Evolutionary conservation across 2,329 filamentous ascomycete genomes (phyloP).

Genomic region (Aspergillus arachidicola): DNA sequence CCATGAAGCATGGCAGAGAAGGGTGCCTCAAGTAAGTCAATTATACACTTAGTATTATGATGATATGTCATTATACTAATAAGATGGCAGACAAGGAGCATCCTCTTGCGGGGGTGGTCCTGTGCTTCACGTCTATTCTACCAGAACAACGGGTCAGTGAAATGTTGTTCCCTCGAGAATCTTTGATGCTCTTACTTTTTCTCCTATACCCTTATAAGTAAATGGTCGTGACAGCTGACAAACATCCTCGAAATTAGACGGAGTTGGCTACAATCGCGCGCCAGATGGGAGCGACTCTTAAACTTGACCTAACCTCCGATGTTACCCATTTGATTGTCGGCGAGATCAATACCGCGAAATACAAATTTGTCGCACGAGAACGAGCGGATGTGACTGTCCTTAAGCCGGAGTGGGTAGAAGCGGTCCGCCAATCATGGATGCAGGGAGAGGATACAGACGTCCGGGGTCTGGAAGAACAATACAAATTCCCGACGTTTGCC

Average conservation of each 20-base stretch:
- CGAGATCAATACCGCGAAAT: slow-evolving; percentile 86
- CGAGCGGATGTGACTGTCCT: slow-evolving; percentile 84
- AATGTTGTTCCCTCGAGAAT: background rate
- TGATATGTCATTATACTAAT: slow-evolving; percentile 20
- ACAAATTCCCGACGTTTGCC: slow-evolving; percentile 47
- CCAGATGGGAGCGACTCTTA: slow-evolving; percentile 85
- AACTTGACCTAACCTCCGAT: slow-evolving; percentile 90
- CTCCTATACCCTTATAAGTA: background rate
- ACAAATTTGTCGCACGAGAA: slow-evolving; percentile 89
- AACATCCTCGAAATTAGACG: slow-evolving; percentile 29
- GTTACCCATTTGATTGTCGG: slow-evolving; percentile 94
- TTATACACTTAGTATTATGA: background rate
- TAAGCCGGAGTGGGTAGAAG: slow-evolving; percentile 80
- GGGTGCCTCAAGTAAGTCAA: slow-evolving; percentile 35
- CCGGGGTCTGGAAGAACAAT: slow-evolving; percentile 64
- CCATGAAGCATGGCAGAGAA: slow-evolving; percentile 47
- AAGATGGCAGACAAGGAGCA: slow-evolving; percentile 55
- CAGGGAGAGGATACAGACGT: slow-evolving; percentile 75
- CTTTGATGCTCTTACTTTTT: background rate
- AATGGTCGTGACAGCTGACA: background rate
- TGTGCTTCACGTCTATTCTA: slow-evolving; percentile 86
- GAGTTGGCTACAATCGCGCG: slow-evolving; percentile 54
- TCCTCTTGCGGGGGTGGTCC: slow-evolving; percentile 70
- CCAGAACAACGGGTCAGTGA: slow-evolving; percentile 73
- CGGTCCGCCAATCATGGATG: slow-evolving; percentile 78